Evolutionary conservation across 805 yeast genomes (phyloP).

Genomic region (Candida caryicola): DNA sequence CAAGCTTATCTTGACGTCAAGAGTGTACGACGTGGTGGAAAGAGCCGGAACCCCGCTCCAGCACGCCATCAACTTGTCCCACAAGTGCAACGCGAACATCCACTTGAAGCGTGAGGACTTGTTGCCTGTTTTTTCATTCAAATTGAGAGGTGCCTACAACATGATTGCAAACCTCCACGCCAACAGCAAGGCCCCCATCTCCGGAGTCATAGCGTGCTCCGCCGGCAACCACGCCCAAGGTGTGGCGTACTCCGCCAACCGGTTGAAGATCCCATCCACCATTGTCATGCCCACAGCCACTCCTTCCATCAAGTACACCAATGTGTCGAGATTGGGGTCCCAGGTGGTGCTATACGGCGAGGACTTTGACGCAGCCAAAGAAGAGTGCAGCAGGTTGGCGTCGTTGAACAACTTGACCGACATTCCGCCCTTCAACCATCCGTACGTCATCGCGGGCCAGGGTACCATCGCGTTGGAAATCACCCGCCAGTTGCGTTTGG

Average conservation of each 20-base stretch:
- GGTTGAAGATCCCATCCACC: constrained; percentile 86
- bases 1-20: constrained; percentile 81
- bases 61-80: constrained; percentile 70
- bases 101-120: constrained; percentile 87
- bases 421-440: constrained; percentile 98
- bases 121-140: constrained; percentile 92
- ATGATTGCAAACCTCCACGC: constrained; percentile 85
- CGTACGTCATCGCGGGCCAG: constrained; percentile 97
- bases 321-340: constrained; percentile 89
- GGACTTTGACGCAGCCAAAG: constrained; percentile 93
- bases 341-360: constrained; percentile 92
- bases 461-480: constrained; percentile 96
- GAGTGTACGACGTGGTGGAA: constrained; percentile 91
- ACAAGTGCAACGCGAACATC: constrained; percentile 71
- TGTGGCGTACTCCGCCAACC: constrained; percentile 87
- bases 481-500: constrained; percentile 77
- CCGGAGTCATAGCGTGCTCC: constrained; percentile 95
- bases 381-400: constrained; percentile 75
- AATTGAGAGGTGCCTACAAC: constrained; percentile 95
- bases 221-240: constrained; percentile 99
- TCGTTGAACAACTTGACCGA: constrained; percentile 72
- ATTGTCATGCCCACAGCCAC: constrained; percentile 98
- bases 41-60: constrained; percentile 76
- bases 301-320: constrained; percentile 89
- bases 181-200: constrained; percentile 52